Evolutionary conservation across 1,139 yeast species (phyloP).

Genomic region (Saccharomyces hybrid): DNA sequence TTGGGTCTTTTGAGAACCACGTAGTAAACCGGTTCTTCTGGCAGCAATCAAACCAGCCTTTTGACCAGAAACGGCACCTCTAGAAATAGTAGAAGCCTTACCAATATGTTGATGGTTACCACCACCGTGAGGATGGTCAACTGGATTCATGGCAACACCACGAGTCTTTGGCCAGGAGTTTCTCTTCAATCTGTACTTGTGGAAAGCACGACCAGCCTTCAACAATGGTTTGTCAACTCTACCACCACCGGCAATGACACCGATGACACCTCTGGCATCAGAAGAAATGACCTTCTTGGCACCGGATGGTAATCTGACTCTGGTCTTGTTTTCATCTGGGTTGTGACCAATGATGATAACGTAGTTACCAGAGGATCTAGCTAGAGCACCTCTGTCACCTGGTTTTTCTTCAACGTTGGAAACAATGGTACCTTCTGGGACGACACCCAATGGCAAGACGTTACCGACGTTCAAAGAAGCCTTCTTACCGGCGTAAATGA

Average conservation of each 20-base stretch:
- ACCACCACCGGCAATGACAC: constrained; percentile 99
- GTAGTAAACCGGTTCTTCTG: constrained; percentile 99
- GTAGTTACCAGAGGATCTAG: constrained; percentile 99
- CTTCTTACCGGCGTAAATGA: constrained; percentile 97
- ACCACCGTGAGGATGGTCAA: constrained; percentile 99
- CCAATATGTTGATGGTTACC: constrained; percentile 99
- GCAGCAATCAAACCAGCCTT: constrained; percentile 99
- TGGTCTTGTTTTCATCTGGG: constrained; percentile 97
- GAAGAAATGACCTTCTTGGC: constrained; percentile 95
- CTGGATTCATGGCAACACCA: constrained; percentile 99
- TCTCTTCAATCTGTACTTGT: constrained; percentile 98
- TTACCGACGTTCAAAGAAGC: constrained; percentile 97
- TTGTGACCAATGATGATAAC: constrained; percentile 98
- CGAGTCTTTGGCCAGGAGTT: constrained; percentile 99
- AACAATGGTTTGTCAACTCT: constrained; percentile 98
- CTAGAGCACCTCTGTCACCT: constrained; percentile 99
- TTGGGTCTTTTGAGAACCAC: constrained; percentile 46
- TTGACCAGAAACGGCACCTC: constrained; percentile 99
- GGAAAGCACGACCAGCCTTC: constrained; percentile 99
- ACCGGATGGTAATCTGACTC: constrained; percentile 98
- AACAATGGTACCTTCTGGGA: constrained; percentile 98
- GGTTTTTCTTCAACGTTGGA: constrained; percentile 98
- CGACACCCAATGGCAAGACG: constrained; percentile 91
- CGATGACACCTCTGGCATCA: constrained; percentile 98
- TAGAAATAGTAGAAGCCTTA: constrained; percentile 99